Conservation (phyloP, 805 yeast species). For the Cyberlindnera maritima region DNA sequence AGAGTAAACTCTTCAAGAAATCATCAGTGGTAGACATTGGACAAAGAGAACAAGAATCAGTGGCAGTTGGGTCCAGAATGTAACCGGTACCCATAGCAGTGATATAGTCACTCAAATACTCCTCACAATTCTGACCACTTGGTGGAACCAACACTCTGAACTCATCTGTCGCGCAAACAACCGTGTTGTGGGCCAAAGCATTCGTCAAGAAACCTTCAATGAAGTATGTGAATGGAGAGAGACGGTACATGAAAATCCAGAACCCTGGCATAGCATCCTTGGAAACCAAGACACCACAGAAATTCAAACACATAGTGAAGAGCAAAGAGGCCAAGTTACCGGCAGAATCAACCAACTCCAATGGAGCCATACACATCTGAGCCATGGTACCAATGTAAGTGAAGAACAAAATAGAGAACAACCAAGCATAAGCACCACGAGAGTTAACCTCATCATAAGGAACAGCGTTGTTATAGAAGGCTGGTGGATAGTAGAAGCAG, state of each 20-base stretch:
- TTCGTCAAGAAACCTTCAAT: constrained; percentile 51
- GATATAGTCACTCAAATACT: constrained; percentile 42
- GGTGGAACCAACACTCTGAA: constrained; percentile 49
- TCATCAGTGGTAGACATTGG: constrained; percentile 53
- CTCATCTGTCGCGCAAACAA: constrained; percentile 49
- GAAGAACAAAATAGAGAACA: constrained; percentile 43
- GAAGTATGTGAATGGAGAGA: constrained; percentile 68
- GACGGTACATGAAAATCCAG: constrained; percentile 78
- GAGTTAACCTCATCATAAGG: constrained; percentile 6
- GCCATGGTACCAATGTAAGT: constrained; percentile 58
- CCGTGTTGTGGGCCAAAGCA: constrained; percentile 50
- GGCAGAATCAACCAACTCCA: constrained; percentile 58
- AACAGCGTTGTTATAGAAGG: constrained; percentile 35
- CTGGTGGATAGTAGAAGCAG: constrained; percentile 71
- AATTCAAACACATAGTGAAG: constrained; percentile 60
- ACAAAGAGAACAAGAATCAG: constrained; percentile 62
- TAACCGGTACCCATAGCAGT: constrained; percentile 29
- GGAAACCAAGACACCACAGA: constrained; percentile 75
- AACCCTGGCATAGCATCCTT: constrained; percentile 63
- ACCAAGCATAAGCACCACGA: constrained; percentile 34
- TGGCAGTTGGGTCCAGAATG: constrained; percentile 26
- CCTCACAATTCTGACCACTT: constrained; percentile 53
- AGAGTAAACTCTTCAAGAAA: constrained; percentile 46
- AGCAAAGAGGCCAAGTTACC: constrained; percentile 56
- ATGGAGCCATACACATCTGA: constrained; percentile 55